Percentiles rank a stretch among this genome's conserved stretches.
Conservation (phyloP, 2,329 filamentous ascomycete genomes). For the Microdochium nivale region DNA sequence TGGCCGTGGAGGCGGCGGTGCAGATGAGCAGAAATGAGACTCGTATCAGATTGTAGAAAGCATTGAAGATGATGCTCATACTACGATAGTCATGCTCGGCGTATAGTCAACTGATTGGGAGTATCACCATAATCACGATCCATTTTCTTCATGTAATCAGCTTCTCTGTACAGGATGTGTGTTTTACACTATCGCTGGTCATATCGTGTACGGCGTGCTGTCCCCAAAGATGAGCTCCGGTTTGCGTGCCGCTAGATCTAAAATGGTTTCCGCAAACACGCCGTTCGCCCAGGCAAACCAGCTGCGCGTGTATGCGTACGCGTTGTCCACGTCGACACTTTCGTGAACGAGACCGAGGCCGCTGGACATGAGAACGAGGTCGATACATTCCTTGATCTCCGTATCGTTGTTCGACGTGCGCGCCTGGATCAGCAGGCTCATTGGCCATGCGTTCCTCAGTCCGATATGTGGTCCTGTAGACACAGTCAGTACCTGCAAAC, state of each 20-base stretch:
- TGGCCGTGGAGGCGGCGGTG: background rate
- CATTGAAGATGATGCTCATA: too few relatives aligned
- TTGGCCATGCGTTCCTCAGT: slow-evolving; percentile 88
- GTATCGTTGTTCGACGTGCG: slow-evolving; percentile 78
- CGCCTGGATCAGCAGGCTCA: slow-evolving; percentile 86
- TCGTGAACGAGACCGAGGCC: slow-evolving; percentile 81
- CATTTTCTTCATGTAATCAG: too few relatives aligned
- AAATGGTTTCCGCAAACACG: slow-evolving; percentile 4
- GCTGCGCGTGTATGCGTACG: slow-evolving; percentile 60
- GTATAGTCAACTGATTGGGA: too few relatives aligned
- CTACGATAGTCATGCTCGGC: too few relatives aligned
- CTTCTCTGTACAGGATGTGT: too few relatives aligned
- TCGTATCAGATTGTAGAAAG: background rate
- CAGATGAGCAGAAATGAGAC: background rate
- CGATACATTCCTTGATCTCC: slow-evolving; percentile 69
- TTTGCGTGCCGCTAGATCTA: slow-evolving; percentile 2
- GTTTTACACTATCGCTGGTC: background rate
- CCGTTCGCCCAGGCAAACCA: slow-evolving; percentile 10
- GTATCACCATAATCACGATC: too few relatives aligned
- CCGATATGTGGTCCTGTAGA: slow-evolving; percentile 59
- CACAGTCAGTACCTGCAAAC: slow-evolving; percentile 3
- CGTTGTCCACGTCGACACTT: slow-evolving; percentile 71
- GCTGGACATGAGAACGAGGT: slow-evolving; percentile 66
- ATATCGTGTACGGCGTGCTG: background rate
- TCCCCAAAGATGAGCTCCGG: slow-evolving; percentile 2